A percentile compares a stretch with the other conserved stretches of the same genome.
Evolutionary conservation across 2,329 filamentous ascomycete species (phyloP).

Genomic region (Cladophialophora carrionii): DNA sequence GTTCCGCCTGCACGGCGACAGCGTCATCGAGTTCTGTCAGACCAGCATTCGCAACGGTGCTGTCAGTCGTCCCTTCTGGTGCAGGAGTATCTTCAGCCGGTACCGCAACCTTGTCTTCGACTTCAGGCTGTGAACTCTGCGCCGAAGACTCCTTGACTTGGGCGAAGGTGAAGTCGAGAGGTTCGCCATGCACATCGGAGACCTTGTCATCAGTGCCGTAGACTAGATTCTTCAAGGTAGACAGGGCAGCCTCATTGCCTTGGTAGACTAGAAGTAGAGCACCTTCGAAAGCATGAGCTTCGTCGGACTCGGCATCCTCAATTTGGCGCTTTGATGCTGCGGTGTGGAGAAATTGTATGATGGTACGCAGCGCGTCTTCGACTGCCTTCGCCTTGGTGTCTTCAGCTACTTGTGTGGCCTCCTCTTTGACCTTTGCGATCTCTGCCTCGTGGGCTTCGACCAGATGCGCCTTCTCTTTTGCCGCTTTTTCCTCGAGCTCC

Average conservation of each 20-base stretch:
- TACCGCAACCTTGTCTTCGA: constrained; percentile 47
- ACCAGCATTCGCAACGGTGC: constrained; percentile 63
- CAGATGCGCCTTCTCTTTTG: constrained; percentile 60
- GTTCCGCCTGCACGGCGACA: constrained; percentile 57
- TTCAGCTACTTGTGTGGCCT: constrained; percentile 54
- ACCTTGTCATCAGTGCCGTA: constrained; percentile 63
- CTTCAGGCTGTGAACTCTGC: constrained; percentile 38
- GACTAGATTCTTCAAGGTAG: constrained; percentile 63
- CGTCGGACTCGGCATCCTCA: constrained; percentile 61
- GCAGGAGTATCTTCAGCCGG: constrained; percentile 50
- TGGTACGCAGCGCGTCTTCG: constrained; percentile 59
- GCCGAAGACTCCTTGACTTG: constrained; percentile 56
- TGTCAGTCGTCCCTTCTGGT: constrained; percentile 54
- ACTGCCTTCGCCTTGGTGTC: constrained; percentile 54
- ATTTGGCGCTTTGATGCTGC: constrained; percentile 64
- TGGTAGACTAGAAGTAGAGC: constrained; percentile 66
- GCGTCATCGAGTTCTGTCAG: constrained; percentile 62
- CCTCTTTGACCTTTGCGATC: constrained; percentile 57
- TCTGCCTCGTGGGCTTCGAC: constrained; percentile 60
- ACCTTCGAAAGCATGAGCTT: constrained; percentile 66
- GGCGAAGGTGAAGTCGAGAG: constrained; percentile 59
- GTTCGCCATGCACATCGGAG: constrained; percentile 58
- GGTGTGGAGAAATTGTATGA: constrained; percentile 65
- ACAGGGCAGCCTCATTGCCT: constrained; percentile 62
- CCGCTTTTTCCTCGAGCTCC: constrained; percentile 60